Base-by-base conservation (phyloP, 2,329 filamentous ascomycete species). In the Lecanosticta acicola region DNA sequence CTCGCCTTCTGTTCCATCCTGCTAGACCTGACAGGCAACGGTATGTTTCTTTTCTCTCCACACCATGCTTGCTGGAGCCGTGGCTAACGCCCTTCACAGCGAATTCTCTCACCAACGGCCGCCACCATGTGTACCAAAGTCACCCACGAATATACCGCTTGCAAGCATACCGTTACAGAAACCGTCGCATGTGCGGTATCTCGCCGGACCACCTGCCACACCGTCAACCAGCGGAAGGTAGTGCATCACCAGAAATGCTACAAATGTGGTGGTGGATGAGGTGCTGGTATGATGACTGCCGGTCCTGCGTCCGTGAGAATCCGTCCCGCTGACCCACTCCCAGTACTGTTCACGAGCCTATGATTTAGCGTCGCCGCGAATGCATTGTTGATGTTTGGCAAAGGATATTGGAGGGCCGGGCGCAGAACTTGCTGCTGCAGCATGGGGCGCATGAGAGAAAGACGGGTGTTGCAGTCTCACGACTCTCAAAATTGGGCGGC, bases 161-260 rank as follows among this genome's bases (percentile, higher is more conserved):
- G 72, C 59, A 69, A 68, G 55, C 71, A 74, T 58, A 62, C 65
- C 48, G 62, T 65, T 32, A 57, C 62, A 39, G 69, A 71, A 47
- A 68, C 66, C 51, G 69, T 71, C 18, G 63, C 66, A 17, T 75
- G 72, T 61, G 71, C 71, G n/a, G 66, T 64, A 10, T 74, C 71
- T 41, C 68, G 67, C 61, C 64, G 61, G 49, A 58, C 62, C n/a
- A 59, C 59, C 34, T 72, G 70, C 62, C 59, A 59, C 43, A 66
- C 64, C 43, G 56, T 64, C 54, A 72, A 68, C 48, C 65, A 65
- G 48, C 71, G 70, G 54, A 65, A 59, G 14, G 64, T 74, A 60
- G 70, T 69, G 56, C 71, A 74, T 58, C 69, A 71, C 42, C 68
- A 71, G 51, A 72, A 71, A 54, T 75, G 72, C 51, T 66, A 69